Base-by-base conservation (phyloP, 1,139 yeast species). In the Candida neerlandica region DNA sequence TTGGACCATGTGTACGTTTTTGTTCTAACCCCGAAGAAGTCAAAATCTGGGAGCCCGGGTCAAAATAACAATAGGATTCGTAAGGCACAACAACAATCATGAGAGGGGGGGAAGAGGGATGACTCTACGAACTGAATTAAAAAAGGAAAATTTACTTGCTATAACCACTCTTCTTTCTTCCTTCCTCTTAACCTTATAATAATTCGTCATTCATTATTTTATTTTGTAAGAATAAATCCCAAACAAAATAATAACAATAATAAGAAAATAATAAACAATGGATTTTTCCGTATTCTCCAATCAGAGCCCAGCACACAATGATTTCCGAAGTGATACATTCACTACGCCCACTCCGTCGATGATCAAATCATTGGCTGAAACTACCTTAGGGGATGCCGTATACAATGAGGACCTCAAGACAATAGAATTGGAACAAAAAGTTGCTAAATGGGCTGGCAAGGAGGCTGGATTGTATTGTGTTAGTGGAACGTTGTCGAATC, bases 321-420 rank as follows among this genome's bases (percentile, higher is more conserved):
- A 75, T 54, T 75, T 75, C 59, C 65, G 80, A 48, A 73, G 78
- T 57, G 80, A 75, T 54, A 75, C 80, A 0, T 75, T 75, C 61
- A 75, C 80, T 11, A 74, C 77, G 3, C 80, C 80, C 1, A 71
- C 78, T 0, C 51, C 58, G 11, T 61, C 70, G 4, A 74, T 75
- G 80, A 58, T 73, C n/a, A 61, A 63, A 23, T 58, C 73, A 3
- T 52, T 68, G 35, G 49, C 56, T 21, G 48, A 49, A 14, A 64
- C 76, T 26, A 62, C 73, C 0, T 61, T 67, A 30, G 80, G 80
- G 2, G 80, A 75, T 55, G 64, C 79, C 1, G 80, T 75, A 2
- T 75, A 75, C 59, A 67, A 73, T 51, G 80, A 75, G 56, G 80
- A 75, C 54, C 60, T 52, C 1, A 57, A 70, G 19, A 75, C 80